Conservation (phyloP, 495 filamentous ascomycete genomes). For the Penicillium cinerascens region DNA sequence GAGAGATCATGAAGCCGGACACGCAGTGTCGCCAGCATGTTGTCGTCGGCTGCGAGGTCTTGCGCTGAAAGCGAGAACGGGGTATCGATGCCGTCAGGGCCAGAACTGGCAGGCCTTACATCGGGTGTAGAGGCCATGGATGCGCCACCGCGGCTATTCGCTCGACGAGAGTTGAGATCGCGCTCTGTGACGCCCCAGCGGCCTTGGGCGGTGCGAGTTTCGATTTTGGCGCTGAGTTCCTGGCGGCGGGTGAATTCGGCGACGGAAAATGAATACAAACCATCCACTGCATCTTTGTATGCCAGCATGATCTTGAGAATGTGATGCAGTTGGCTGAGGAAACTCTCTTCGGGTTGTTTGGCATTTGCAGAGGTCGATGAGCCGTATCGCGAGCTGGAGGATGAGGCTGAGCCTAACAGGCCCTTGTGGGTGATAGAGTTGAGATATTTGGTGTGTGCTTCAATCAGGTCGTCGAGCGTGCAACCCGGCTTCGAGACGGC, state of each 20-base stretch:
- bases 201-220: constrained; percentile 56
- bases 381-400: constrained; percentile 27
- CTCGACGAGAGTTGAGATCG: constrained; percentile 38
- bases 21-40: constrained; percentile 72
- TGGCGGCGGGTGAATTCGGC: constrained; percentile 90
- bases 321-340: constrained; percentile 85
- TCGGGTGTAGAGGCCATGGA: constrained; percentile 33
- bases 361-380: constrained; percentile 40
- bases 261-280: constrained; percentile 88
- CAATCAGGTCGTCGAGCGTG: constrained; percentile 93
- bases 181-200: constrained; percentile 63
- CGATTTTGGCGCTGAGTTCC: constrained; percentile 72
- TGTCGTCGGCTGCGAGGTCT: constrained; percentile 50
- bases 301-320: constrained; percentile 91
- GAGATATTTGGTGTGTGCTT: constrained; percentile 86
- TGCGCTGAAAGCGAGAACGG: constrained; percentile 30
- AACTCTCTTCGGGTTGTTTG: constrained; percentile 68
- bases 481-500: constrained; percentile 75
- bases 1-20: constrained; percentile 67
- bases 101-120: constrained; percentile 22
- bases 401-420: constrained; percentile 67
- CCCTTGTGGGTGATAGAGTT: constrained; percentile 95
- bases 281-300: constrained; percentile 91
- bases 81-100: constrained; percentile 27
- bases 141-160: constrained; percentile 23